These are phyloP conservation scores for Penicillium egyptiacum DNA, from an alignment of 495 filamentous ascomycete genomes.

Conservation along the genomic window DNA sequence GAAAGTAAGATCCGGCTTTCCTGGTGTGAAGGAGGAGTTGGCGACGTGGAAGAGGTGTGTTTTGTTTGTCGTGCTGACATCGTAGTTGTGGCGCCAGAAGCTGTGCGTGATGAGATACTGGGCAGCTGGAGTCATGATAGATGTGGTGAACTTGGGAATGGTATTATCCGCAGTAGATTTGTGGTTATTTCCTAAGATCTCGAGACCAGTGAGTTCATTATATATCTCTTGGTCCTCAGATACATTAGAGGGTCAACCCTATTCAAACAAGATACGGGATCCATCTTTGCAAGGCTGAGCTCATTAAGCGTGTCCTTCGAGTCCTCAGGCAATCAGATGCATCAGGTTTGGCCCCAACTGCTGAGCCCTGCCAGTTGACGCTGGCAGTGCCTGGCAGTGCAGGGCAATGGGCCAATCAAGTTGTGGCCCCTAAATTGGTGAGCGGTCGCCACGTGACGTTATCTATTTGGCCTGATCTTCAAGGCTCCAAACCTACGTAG, in stretches of 20 bases:
- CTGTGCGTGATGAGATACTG: slow-evolving; percentile 31
- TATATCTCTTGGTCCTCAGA: background rate
- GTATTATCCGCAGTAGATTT: too few relatives aligned
- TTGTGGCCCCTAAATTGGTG: background rate
- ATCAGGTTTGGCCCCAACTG: background rate
- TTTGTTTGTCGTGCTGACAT: slow-evolving; percentile 24
- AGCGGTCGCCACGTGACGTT: background rate
- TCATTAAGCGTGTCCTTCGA: background rate
- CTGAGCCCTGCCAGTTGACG: background rate
- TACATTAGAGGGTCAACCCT: background rate
- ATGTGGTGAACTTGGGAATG: slow-evolving; percentile 6
- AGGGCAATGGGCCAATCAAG: background rate
- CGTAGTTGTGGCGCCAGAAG: slow-evolving; percentile 29
- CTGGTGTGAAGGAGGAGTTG: slow-evolving; percentile 28
- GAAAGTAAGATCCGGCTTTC: slow-evolving; percentile 38
- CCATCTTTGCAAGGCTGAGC: background rate
- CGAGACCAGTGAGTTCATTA: background rate
- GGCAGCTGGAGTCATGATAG: background rate
- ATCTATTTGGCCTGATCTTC: background rate
- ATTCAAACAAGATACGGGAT: background rate
- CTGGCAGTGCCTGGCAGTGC: slow-evolving; percentile 6
- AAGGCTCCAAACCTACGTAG: background rate
- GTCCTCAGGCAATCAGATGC: background rate
- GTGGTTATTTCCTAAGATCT: background rate
- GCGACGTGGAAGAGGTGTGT: slow-evolving; percentile 30